Evolutionary conservation across 306 rosid species (phyloP).

Genomic region (Argentina anserina): DNA sequence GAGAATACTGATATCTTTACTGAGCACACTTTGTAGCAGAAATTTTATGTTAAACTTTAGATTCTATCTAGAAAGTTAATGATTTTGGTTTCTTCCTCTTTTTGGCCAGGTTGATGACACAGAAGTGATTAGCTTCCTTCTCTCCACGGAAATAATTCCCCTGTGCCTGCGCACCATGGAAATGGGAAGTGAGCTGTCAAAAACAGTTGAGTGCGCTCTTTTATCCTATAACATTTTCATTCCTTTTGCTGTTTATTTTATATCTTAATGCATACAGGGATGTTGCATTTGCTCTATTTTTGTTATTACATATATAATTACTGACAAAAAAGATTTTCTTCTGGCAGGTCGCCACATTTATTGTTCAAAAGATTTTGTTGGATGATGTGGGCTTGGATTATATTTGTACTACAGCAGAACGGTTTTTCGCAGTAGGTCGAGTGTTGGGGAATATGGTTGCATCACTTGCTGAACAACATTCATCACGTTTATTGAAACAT

Average conservation of each 20-base stretch:
- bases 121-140: conserved; percentile 71
- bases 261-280: background rate
- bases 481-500: conserved; percentile 66
- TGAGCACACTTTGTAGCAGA: background rate
- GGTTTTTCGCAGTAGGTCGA: conserved; percentile 61
- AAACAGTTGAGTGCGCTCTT: conserved; percentile 68
- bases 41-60: background rate
- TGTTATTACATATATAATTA: conserved; percentile 12
- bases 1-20: background rate
- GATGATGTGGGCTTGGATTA: conserved; percentile 76
- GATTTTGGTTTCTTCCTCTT: conserved; percentile 6
- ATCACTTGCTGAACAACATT: conserved; percentile 60
- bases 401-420: conserved; percentile 62
- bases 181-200: conserved; percentile 75
- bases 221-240: conserved; percentile 8
- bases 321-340: conserved; percentile 27
- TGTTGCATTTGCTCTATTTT: background rate
- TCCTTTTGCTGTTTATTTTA: background rate
- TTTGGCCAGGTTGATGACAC: conserved; percentile 63
- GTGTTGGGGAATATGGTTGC: conserved; percentile 59
- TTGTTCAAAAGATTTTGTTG: conserved; percentile 65
- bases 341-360: conserved; percentile 68
- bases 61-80: background rate
- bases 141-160: conserved; percentile 72
- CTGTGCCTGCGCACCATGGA: conserved; percentile 84